Percentiles rank a stretch among this genome's conserved stretches.
Evolutionary conservation across 805 yeast species (phyloP).

Genomic region (Pichia pseudocactophila): DNA sequence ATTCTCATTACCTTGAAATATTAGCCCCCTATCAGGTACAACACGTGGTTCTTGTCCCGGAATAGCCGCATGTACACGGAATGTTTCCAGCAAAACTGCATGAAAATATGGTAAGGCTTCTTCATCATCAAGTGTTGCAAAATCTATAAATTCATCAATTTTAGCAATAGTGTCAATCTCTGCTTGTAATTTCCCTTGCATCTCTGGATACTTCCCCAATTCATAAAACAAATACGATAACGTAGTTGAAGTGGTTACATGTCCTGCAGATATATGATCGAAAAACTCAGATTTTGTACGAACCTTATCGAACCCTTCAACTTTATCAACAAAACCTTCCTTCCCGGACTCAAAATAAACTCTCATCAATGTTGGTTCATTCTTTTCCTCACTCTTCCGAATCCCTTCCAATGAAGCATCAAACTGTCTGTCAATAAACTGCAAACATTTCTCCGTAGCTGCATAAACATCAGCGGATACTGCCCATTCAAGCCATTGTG

Average conservation of each 20-base stretch:
- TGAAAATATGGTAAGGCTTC: slow-evolving; percentile 40
- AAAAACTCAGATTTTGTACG: slow-evolving; percentile 39
- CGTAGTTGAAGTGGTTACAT: slow-evolving; percentile 65
- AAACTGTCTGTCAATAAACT: slow-evolving; percentile 35
- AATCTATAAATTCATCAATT: slow-evolving; percentile 20
- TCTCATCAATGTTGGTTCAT: slow-evolving; percentile 18
- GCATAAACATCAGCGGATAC: slow-evolving; percentile 33
- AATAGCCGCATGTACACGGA: slow-evolving; percentile 58
- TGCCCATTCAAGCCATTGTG: slow-evolving; percentile 37
- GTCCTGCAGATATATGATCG: slow-evolving; percentile 72
- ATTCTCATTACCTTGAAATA: slow-evolving; percentile 23
- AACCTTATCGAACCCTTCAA: slow-evolving; percentile 11
- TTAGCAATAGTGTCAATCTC: slow-evolving; percentile 28
- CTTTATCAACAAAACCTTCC: slow-evolving; percentile 4
- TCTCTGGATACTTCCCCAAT: slow-evolving; percentile 38
- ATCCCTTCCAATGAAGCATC: slow-evolving; percentile 12
- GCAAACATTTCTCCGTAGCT: slow-evolving; percentile 32
- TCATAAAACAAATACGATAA: slow-evolving; percentile 51
- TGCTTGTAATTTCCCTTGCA: slow-evolving; percentile 38
- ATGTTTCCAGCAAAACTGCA: slow-evolving; percentile 54
- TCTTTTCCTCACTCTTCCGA: slow-evolving; percentile 11
- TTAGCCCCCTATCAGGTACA: slow-evolving; percentile 28
- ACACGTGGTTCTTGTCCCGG: slow-evolving; percentile 68
- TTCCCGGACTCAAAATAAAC: slow-evolving; percentile 13
- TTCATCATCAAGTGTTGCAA: slow-evolving; percentile 37